Evolutionary conservation across 306 rosid species (phyloP).

Genomic region (Inga laurina): DNA sequence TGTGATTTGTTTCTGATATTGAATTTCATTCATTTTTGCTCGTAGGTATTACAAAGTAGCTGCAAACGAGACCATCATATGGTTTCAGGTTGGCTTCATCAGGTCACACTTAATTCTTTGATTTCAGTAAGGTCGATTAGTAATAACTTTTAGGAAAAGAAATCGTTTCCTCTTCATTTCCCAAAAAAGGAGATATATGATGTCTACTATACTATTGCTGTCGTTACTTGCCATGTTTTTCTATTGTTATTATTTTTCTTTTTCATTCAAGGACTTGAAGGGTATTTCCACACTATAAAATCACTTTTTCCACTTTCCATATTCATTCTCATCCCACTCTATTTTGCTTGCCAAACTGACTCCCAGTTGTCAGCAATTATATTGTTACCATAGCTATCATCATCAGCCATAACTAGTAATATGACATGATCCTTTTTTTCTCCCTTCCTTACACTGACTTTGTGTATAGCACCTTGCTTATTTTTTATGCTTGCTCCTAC

Average conservation of each 20-base stretch:
- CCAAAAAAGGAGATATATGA: not conserved
- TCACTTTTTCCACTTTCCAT: not conserved
- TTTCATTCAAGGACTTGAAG: not conserved
- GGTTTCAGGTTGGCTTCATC: conserved; percentile 99
- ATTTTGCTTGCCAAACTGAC: not conserved
- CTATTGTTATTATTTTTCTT: not conserved
- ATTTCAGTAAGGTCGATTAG: conserved; percentile 33
- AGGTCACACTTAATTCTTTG: conserved; percentile 77
- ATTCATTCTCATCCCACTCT: not conserved
- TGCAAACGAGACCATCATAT: conserved; percentile 67
- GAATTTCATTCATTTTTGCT: not conserved
- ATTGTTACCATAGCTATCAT: not conserved
- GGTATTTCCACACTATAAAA: not conserved
- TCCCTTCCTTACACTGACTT: not conserved
- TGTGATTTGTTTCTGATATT: conserved; percentile 18
- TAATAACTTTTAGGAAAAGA: not conserved
- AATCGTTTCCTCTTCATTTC: not conserved
- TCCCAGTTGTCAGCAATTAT: not conserved
- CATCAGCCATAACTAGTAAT: not conserved
- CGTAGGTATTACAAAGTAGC: conserved; percentile 85
- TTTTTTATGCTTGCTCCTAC: not conserved
- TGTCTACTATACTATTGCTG: not conserved
- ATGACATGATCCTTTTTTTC: not conserved
- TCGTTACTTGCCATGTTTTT: not conserved
- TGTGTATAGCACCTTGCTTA: conserved; percentile 13